These are phyloP conservation scores for Colletotrichum tropicicola DNA, from an alignment of 2,329 filamentous ascomycete genomes.

Conservation along the genomic window DNA sequence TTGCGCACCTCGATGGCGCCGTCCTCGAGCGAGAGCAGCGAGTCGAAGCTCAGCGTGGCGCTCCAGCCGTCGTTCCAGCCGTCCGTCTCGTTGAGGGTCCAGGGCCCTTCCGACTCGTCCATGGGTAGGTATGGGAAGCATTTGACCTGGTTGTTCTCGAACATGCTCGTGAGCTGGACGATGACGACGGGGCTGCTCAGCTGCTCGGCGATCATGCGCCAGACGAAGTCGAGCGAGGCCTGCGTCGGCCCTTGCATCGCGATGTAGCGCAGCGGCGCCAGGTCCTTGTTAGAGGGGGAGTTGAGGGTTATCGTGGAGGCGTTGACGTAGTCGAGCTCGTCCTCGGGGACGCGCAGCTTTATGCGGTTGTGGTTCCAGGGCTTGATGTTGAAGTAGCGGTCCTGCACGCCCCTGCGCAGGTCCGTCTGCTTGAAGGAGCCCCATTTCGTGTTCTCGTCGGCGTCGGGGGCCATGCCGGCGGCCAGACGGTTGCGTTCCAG, in stretches of 20 bases:
- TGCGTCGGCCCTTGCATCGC: slow-evolving; percentile 92
- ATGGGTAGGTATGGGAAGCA: slow-evolving; percentile 89
- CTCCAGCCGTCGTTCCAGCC: slow-evolving; percentile 74
- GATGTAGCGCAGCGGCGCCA: slow-evolving; percentile 73
- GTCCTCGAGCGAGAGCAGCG: slow-evolving; percentile 61
- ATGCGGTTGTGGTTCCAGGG: slow-evolving; percentile 90
- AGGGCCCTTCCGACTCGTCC: slow-evolving; percentile 59
- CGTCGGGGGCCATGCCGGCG: slow-evolving; percentile 48
- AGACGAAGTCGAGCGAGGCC: slow-evolving; percentile 81
- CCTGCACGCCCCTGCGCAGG: slow-evolving; percentile 56
- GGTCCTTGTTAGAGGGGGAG: slow-evolving; percentile 47
- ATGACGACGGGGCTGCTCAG: slow-evolving; percentile 77
- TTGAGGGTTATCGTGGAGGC: slow-evolving; percentile 75
- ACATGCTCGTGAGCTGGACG: slow-evolving; percentile 92
- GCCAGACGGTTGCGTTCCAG: slow-evolving; percentile 59
- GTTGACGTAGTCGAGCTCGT: slow-evolving; percentile 82
- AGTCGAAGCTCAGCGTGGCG: slow-evolving; percentile 75
- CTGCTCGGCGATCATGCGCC: slow-evolving; percentile 95
- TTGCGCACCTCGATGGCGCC: slow-evolving; percentile 79
- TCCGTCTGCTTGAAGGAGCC: slow-evolving; percentile 43
- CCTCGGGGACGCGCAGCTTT: slow-evolving; percentile 79
- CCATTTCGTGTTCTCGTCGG: slow-evolving; percentile 43
- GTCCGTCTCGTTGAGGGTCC: slow-evolving; percentile 69
- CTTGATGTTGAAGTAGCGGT: slow-evolving; percentile 90
- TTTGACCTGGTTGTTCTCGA: slow-evolving; percentile 81